A percentile compares a stretch with the other conserved stretches of the same genome.
These are phyloP conservation scores for Mycena latifolia DNA, from an alignment of 768 basidiomycete genomes.

Conservation along the genomic window DNA sequence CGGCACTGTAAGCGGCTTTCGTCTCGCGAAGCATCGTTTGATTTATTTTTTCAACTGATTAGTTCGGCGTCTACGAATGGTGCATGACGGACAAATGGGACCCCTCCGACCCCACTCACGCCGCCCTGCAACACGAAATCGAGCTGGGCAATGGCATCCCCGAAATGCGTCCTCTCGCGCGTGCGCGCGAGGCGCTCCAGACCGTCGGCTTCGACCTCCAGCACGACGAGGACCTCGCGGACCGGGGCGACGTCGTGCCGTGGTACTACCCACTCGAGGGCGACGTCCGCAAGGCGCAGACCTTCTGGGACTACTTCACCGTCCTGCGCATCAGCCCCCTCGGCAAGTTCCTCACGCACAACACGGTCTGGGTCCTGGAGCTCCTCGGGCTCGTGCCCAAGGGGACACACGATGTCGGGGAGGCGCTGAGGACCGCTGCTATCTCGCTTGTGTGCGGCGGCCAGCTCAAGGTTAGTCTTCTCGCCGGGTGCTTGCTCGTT, in stretches of 20 bases:
- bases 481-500: slow-evolving; percentile 14
- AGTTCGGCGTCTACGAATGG: slow-evolving; percentile 99
- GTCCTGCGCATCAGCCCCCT: slow-evolving; percentile 93
- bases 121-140: slow-evolving; percentile 89
- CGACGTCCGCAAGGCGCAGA: slow-evolving; percentile 93
- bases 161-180: slow-evolving; percentile 87
- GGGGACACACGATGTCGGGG: slow-evolving; percentile 92
- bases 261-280: slow-evolving; percentile 99
- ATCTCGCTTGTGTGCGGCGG: slow-evolving; percentile 86
- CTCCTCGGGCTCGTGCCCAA: slow-evolving; percentile 85
- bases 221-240: slow-evolving; percentile 95
- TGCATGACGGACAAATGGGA: slow-evolving; percentile 98
- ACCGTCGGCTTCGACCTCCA: slow-evolving; percentile 89
- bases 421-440: slow-evolving; percentile 71
- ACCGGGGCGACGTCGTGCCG: slow-evolving; percentile 77
- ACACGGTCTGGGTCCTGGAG: slow-evolving; percentile 82
- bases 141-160: slow-evolving; percentile 98
- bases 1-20: slow-evolving; percentile 78
- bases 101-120: slow-evolving; percentile 86
- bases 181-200: slow-evolving; percentile 81
- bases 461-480: slow-evolving; percentile 76
- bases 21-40: background rate
- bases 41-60: too few relatives aligned
- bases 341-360: slow-evolving; percentile 88
- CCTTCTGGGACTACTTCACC: slow-evolving; percentile 89